These are phyloP conservation scores for Henckelia pumila DNA, from an alignment of 257 asterid species.

Conservation along the genomic window DNA sequence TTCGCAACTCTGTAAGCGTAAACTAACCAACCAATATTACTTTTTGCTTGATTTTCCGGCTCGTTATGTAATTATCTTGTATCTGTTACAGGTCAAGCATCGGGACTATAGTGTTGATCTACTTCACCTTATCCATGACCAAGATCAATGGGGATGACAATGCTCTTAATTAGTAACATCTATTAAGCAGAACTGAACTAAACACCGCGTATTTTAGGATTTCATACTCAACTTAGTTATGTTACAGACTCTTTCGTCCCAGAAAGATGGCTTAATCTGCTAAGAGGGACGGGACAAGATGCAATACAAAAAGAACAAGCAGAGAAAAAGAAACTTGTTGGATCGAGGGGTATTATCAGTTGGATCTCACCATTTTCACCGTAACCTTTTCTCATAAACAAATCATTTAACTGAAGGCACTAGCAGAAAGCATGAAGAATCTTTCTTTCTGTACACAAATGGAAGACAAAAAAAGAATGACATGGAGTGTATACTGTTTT, in stretches of 20 bases:
- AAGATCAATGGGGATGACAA: slow-evolving; percentile 20
- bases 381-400: not conserved
- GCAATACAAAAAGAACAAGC: not conserved
- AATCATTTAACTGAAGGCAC: slow-evolving; percentile 25
- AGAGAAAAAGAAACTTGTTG: not conserved
- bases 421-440: slow-evolving; percentile 25
- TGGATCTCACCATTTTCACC: not conserved
- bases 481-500: slow-evolving; percentile 14
- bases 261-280: not conserved
- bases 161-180: not conserved
- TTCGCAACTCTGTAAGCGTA: slow-evolving; percentile 75
- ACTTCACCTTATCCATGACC: slow-evolving; percentile 24
- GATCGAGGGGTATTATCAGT: slow-evolving; percentile 1
- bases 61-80: not conserved
- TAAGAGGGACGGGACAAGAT: not conserved
- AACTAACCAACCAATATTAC: too few species aligned
- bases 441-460: not conserved
- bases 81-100: slow-evolving; percentile 29
- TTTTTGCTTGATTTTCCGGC: not conserved
- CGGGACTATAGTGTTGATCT: slow-evolving; percentile 30
- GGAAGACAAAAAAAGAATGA: slow-evolving; percentile 3
- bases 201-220: not conserved
- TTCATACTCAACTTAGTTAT: not conserved
- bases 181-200: not conserved
- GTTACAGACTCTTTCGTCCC: not conserved